Evolutionary conservation across 306 rosid species (phyloP).

Genomic region (Inga oerstediana): DNA sequence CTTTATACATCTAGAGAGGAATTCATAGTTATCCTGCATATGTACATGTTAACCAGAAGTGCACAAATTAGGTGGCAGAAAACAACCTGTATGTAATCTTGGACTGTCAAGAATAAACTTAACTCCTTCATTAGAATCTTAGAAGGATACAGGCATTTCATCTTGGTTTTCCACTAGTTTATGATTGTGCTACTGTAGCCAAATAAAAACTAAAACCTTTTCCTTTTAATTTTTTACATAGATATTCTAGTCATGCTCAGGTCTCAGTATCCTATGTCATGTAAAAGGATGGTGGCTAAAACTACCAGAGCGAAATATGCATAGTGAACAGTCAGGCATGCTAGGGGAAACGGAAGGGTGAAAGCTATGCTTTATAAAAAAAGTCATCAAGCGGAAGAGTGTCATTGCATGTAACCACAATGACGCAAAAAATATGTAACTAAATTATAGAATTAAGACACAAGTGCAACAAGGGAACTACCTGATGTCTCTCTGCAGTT

Average conservation of each 20-base stretch:
- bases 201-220: background rate
- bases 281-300: slow-evolving; percentile 18
- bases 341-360: background rate
- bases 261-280: background rate
- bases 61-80: slow-evolving; percentile 14
- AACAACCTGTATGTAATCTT: slow-evolving; percentile 9
- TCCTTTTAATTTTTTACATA: background rate
- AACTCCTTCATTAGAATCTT: background rate
- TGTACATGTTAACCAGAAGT: slow-evolving; percentile 17
- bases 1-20: slow-evolving; percentile 84
- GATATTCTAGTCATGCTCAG: slow-evolving; percentile 4
- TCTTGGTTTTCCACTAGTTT: background rate
- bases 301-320: background rate
- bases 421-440: background rate
- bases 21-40: slow-evolving; percentile 84
- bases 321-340: background rate
- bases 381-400: no score
- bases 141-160: background rate
- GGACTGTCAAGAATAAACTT: slow-evolving; percentile 13
- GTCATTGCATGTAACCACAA: no score
- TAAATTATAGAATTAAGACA: slow-evolving; percentile 6
- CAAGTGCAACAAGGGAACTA: slow-evolving; percentile 37
- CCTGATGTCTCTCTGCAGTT: slow-evolving; percentile 86
- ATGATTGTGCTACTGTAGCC: background rate
- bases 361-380: background rate